Evolutionary conservation across 2,329 filamentous ascomycete species (phyloP), one percentile per base, ranked within the genome.

Genomic region (Botrytis deweyae): DNA sequence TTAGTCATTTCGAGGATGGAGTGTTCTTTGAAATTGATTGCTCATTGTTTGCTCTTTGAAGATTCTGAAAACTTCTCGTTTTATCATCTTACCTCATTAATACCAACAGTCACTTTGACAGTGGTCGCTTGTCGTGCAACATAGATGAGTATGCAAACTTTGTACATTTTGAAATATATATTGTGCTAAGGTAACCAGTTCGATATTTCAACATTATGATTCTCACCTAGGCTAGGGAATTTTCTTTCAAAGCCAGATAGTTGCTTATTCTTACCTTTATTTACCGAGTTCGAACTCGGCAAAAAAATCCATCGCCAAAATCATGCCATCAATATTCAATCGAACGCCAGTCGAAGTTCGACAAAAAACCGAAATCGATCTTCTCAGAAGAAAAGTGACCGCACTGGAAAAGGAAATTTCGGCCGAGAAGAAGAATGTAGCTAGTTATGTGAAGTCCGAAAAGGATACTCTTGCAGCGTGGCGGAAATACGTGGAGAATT

Each of bases 241-340:
- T 36, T 49, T 5, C 9, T 36, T 7, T 3, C 3, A 16, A 16
- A 1, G 0, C 2, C 3, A 33, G 33, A 12, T 46, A 16, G 12
- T 65, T 36, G 49, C 33, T 65, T 44, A 25, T 20, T 36, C 42
- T 14, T 36, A 14, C 10, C 1, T 25, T 65, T 29, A 16, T 25
- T 29, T 65, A 49, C 29, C n/a, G 36, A 33, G 42, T 1, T 6
- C 14, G 3, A 20, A 20, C 12, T 36, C 18, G 9, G 29, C 29
- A 52, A 67, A 5, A 5, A 33, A 3, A 20, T 20, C 1, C 36
- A 38, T 16, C 2, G 4, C 6, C 29, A 20, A 49, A 7, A 66
- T 36, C 29, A 66, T 66, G 63, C 63, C 42, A 14, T 33, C 18
- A 25, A 12, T 66, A 36, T 49, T 66, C 12, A 66, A 49, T 2